These are phyloP conservation scores for Acanthamoeba sp. DNA, from an alignment of 208 protist genomes.

Conservation along the genomic window DNA sequence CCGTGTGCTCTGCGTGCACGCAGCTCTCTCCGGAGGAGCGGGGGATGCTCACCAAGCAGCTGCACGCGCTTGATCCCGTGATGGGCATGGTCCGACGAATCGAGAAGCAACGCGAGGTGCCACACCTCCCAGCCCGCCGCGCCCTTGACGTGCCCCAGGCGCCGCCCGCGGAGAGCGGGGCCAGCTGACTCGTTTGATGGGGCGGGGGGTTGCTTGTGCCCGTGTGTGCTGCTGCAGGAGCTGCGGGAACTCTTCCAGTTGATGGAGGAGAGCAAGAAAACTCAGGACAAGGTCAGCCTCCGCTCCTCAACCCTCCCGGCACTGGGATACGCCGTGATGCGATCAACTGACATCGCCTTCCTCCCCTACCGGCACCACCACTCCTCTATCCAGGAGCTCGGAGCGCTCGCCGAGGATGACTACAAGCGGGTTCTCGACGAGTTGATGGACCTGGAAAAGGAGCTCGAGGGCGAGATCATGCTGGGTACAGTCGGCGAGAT, in stretches of 20 bases:
- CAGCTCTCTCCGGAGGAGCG: conserved; percentile 14
- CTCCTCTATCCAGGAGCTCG: conserved; percentile 10
- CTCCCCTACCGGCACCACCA: too few relatives aligned
- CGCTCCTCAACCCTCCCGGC: not conserved
- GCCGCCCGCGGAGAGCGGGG: too few relatives aligned
- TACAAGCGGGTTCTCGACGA: not conserved
- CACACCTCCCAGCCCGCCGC: too few relatives aligned
- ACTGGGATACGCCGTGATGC: not conserved
- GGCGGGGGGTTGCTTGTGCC: too few relatives aligned
- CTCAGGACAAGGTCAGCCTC: not conserved
- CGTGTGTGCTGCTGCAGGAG: conserved; percentile 26
- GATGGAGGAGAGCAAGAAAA: conserved; percentile 35
- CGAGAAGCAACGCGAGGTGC: conserved; percentile 5
- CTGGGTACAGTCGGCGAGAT: not conserved
- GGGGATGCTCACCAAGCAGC: conserved; percentile 9
- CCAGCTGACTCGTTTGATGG: too few relatives aligned
- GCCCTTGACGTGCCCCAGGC: too few relatives aligned
- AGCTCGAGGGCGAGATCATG: conserved; percentile 1
- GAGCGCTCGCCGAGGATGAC: conserved; percentile 47
- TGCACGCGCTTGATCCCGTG: not conserved
- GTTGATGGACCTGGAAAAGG: conserved; percentile 55
- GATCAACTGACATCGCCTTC: not conserved
- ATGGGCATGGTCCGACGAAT: not conserved
- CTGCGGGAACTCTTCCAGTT: conserved; percentile 41
- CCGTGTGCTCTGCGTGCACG: not conserved